Evolutionary conservation across 139 green algal species (phyloP).

Genomic region (Chlorella ohadii): DNA sequence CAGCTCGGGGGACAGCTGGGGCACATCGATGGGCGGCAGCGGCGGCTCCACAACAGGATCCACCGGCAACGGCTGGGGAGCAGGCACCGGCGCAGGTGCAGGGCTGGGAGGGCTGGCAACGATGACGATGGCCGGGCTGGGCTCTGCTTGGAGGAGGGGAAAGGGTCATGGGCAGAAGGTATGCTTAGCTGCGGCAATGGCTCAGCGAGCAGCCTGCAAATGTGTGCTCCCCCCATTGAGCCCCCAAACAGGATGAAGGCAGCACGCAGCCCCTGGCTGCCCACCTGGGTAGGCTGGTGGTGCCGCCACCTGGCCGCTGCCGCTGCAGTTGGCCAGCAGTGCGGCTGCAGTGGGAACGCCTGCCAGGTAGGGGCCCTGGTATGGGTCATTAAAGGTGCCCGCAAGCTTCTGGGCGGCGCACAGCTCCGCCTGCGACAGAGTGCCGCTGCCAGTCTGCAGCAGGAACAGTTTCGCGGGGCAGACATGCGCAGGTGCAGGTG

Average conservation of each 20-base stretch:
- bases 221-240: neutral
- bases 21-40: constrained; percentile 8
- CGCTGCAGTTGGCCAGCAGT: neutral
- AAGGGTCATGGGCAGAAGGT: too few species aligned
- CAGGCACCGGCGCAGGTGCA: neutral
- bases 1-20: neutral
- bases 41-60: too few species aligned
- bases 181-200: too few species aligned
- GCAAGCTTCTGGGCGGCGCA: constrained; percentile 4
- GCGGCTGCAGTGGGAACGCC: neutral
- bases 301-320: neutral
- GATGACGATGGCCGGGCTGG: neutral
- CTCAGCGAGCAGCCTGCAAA: too few species aligned
- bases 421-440: constrained; percentile 9
- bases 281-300: neutral
- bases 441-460: neutral
- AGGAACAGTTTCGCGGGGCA: neutral
- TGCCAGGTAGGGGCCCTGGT: constrained; percentile 1
- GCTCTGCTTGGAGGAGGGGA: neutral
- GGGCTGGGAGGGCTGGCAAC: neutral
- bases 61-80: neutral
- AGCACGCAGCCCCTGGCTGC: too few species aligned
- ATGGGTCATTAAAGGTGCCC: neutral
- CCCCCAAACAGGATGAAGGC: neutral
- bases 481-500: neutral